phyloP scores from a whole-genome alignment of 2,329 filamentous ascomycete species.

The Colletotrichum incanum region DNA sequence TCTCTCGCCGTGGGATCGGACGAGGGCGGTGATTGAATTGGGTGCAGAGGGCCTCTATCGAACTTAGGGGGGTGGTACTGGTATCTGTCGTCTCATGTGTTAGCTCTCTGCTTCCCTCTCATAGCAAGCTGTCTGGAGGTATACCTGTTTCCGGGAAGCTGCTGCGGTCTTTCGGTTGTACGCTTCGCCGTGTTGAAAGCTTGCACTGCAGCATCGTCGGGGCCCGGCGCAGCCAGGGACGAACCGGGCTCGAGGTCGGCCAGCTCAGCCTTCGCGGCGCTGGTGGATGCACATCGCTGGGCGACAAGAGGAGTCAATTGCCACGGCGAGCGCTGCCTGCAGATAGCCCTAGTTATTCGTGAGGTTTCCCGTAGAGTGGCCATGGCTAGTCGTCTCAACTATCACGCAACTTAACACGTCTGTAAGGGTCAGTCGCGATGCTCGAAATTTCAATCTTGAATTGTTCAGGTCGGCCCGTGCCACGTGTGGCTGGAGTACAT shows the following conservation, averaged over 20 bases:
- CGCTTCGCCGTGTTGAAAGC: constrained; percentile 59
- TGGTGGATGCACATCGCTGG: constrained; percentile 64
- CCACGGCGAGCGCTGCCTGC: constrained; percentile 49
- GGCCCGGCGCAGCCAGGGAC: constrained; percentile 61
- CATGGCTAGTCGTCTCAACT: constrained; percentile 52
- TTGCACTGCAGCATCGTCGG: constrained; percentile 56
- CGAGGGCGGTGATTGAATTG: constrained; percentile 88
- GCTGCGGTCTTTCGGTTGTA: constrained; percentile 52
- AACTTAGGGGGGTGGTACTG: constrained; percentile 96
- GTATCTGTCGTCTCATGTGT: constrained; percentile 70
- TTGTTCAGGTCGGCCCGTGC: constrained; percentile 41
- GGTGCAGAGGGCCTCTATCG: constrained; percentile 93
- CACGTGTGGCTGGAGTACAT: constrained; percentile 29
- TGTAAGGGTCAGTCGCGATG: constrained; percentile 38
- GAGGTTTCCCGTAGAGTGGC: constrained; percentile 59
- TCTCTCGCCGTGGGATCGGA: constrained; percentile 91
- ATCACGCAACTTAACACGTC: constrained; percentile 32
- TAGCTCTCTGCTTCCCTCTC: constrained; percentile 47
- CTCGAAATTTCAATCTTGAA: constrained; percentile 44
- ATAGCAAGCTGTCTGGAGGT: constrained; percentile 43
- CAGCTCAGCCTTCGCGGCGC: constrained; percentile 57
- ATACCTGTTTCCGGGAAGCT: constrained; percentile 65
- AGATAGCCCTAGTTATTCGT: constrained; percentile 54
- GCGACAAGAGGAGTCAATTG: constrained; percentile 44
- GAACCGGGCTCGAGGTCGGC: constrained; percentile 68